A percentile compares a stretch with the other conserved stretches of the same genome.
Evolutionary conservation across 2,329 filamentous ascomycete genomes (phyloP).

Genomic region (Didymella lethalis): DNA sequence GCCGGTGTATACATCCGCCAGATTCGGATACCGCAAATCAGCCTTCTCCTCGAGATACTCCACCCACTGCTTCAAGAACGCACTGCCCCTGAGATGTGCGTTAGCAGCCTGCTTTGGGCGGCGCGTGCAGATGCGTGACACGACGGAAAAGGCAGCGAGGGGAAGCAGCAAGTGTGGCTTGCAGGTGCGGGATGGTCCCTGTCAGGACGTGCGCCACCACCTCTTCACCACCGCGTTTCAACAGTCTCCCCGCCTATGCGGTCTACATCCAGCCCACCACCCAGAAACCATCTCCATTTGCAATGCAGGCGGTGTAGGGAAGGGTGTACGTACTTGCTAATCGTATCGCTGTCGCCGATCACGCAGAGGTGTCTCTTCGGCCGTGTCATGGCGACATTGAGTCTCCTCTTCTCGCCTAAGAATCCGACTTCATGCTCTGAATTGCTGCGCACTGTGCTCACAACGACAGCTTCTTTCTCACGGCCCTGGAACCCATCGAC

Average conservation of each 20-base stretch:
- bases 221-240: constrained; percentile 15
- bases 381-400: constrained; percentile 98
- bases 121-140: constrained; percentile 18
- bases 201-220: constrained; percentile 7
- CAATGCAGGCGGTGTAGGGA: neutral
- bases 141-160: constrained; percentile 13
- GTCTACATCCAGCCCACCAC: constrained; percentile 15
- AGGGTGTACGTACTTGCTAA: constrained; percentile 73
- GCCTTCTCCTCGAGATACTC: constrained; percentile 86
- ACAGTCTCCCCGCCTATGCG: constrained; percentile 2
- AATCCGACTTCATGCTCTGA: constrained; percentile 88
- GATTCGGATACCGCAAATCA: constrained; percentile 86
- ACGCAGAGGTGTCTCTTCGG: constrained; percentile 89
- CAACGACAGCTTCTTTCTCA: constrained; percentile 93
- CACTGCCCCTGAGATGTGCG: constrained; percentile 70
- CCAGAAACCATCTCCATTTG: neutral
- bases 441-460: constrained; percentile 95
- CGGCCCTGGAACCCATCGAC: constrained; percentile 97
- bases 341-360: constrained; percentile 93
- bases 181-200: constrained; percentile 16
- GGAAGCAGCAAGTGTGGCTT: constrained; percentile 9
- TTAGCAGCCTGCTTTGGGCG: constrained; percentile 24
- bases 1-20: constrained; percentile 56
- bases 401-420: constrained; percentile 84
- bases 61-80: constrained; percentile 92